Conservation (phyloP, 257 asterid genomes). For the Solanum sejunctum region DNA sequence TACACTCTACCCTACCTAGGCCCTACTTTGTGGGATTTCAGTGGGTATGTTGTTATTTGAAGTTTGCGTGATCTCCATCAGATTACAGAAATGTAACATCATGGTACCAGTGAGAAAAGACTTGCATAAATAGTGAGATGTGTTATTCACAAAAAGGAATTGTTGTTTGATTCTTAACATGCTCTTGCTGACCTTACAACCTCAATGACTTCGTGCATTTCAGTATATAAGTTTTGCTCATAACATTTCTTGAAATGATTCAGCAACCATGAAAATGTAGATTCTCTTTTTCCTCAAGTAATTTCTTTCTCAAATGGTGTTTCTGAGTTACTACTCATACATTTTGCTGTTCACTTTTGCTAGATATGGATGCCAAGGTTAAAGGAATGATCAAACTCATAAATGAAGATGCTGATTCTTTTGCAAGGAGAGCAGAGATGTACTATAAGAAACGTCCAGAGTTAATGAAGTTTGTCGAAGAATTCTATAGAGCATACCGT, state of each 20-base stretch:
- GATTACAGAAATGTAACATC: background rate
- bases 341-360: constrained; percentile 4
- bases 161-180: background rate
- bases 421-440: constrained; percentile 99
- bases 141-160: background rate
- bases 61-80: background rate
- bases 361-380: constrained; percentile 89
- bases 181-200: background rate
- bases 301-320: background rate
- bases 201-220: background rate
- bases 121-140: background rate
- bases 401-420: constrained; percentile 95
- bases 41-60: background rate
- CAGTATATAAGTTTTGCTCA: background rate
- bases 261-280: background rate
- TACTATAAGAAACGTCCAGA: constrained; percentile 98
- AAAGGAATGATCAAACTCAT: constrained; percentile 92
- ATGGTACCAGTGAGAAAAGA: background rate
- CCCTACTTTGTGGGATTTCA: no score
- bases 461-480: constrained; percentile 91
- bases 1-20: no score
- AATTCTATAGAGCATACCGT: constrained; percentile 89
- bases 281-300: background rate
- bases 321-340: background rate
- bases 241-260: background rate